A percentile compares a stretch with the other conserved stretches of the same genome.
phyloP scores from a whole-genome alignment of 139 green algal species.

The Chlorella sp. region DNA sequence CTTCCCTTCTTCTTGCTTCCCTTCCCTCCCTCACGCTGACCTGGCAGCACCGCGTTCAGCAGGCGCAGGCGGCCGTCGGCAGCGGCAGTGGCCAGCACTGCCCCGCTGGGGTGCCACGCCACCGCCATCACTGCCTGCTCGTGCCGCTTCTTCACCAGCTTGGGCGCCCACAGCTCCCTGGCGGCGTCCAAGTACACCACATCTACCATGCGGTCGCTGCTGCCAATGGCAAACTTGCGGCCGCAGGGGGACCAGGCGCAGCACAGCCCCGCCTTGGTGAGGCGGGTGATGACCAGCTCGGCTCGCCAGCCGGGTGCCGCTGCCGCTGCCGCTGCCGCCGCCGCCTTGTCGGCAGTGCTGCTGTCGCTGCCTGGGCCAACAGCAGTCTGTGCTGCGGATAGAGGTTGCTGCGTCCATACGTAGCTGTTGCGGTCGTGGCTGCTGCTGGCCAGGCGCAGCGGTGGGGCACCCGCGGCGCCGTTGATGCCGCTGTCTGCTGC shows the following conservation, averaged over 20 bases:
- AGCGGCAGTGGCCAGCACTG: slow-evolving; percentile 8
- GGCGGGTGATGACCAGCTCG: slow-evolving; percentile 29
- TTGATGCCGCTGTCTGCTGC: not conserved
- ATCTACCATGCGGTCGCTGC: not conserved
- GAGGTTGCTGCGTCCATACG: slow-evolving; percentile 16
- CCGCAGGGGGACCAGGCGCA: not conserved
- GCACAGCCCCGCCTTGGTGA: slow-evolving; percentile 22
- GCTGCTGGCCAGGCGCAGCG: not conserved
- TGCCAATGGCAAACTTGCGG: slow-evolving; percentile 25
- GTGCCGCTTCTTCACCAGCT: slow-evolving; percentile 14
- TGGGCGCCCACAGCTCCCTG: slow-evolving; percentile 24
- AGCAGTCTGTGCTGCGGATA: not conserved
- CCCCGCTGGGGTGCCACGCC: slow-evolving; percentile 16
- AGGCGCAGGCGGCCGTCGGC: slow-evolving; percentile 20
- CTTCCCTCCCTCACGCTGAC: not conserved
- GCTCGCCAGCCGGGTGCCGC: not conserved
- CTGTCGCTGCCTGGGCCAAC: not conserved
- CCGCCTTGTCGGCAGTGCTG: not conserved
- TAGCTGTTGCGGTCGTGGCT: slow-evolving; percentile 30
- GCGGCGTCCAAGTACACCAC: not conserved
- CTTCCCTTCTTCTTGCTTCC: not conserved
- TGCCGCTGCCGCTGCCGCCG: not conserved
- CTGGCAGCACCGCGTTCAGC: slow-evolving; percentile 22
- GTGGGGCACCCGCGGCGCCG: not conserved
- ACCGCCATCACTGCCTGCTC: slow-evolving; percentile 1